phyloP scores from a whole-genome alignment of 768 basidiomycete genomes.

The Russula emetica region DNA sequence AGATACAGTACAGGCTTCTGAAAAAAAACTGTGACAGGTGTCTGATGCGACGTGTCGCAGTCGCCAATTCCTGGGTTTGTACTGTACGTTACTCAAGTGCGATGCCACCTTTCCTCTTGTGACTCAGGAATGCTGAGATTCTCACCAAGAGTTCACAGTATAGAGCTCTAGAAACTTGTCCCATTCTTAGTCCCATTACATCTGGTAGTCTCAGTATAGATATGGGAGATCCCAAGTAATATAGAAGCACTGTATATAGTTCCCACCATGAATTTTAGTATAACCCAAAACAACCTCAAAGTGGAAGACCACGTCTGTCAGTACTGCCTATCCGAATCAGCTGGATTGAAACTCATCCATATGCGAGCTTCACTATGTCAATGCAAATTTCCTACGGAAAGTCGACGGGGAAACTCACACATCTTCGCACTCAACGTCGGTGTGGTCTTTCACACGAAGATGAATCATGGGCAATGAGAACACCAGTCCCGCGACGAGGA shows the following conservation, averaged over 20 bases:
- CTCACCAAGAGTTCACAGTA: neutral
- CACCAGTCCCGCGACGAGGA: conserved; percentile 58
- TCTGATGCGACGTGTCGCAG: conserved; percentile 6
- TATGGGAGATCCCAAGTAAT: conserved; percentile 4
- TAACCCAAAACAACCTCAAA: neutral
- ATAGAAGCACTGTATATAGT: conserved; percentile 12
- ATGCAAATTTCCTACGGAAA: neutral
- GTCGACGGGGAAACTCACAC: conserved; percentile 41
- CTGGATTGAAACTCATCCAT: conserved; percentile 19
- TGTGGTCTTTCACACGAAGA: conserved; percentile 59
- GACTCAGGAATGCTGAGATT: neutral
- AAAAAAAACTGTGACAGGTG: conserved; percentile 1
- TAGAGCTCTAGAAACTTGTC: neutral
- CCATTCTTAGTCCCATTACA: conserved; percentile 3
- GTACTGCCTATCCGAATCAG: neutral
- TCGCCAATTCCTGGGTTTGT: neutral
- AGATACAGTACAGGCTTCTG: neutral
- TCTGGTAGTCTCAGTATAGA: conserved; percentile 4
- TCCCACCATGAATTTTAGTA: neutral
- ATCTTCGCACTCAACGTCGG: conserved; percentile 49
- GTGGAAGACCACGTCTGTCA: neutral
- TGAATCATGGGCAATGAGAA: conserved; percentile 74
- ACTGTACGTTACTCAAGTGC: too few relatives aligned
- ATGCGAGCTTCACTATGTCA: conserved; percentile 5
- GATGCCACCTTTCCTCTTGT: neutral